Evolutionary conservation across 306 rosid genomes (phyloP).

Genomic region (Cicer chorassanicum): DNA sequence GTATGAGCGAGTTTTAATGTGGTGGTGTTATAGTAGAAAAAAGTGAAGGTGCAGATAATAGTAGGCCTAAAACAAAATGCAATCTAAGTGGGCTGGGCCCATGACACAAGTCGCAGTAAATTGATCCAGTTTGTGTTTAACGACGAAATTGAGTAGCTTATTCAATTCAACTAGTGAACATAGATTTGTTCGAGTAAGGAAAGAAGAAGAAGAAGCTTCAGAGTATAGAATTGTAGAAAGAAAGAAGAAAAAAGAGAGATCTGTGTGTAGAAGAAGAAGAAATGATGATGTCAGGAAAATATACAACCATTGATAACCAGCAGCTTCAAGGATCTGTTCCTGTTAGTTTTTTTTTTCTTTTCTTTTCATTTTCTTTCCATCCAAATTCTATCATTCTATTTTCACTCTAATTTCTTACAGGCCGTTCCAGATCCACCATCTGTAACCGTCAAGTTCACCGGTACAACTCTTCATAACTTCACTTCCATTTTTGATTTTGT

Average conservation of each 20-base stretch:
- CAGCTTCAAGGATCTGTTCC: constrained; percentile 89
- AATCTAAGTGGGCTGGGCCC: no score
- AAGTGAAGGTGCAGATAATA: no score
- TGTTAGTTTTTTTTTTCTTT: constrained; percentile 45
- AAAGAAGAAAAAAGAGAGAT: background rate
- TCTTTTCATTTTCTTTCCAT: background rate
- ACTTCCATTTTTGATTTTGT: background rate
- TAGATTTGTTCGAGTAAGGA: background rate
- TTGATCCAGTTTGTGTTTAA: no score
- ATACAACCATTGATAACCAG: constrained; percentile 72
- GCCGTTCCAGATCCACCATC: constrained; percentile 85
- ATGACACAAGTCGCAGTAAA: no score
- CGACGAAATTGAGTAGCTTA: no score
- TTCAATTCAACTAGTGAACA: no score
- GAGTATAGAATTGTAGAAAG: background rate
- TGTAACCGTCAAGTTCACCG: constrained; percentile 70
- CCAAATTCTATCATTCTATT: background rate
- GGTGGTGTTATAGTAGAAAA: no score
- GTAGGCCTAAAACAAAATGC: no score
- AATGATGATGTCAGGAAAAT: constrained; percentile 92
- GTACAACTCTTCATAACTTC: constrained; percentile 41
- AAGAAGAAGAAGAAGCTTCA: background rate
- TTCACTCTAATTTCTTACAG: constrained; percentile 53
- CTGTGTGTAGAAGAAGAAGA: constrained; percentile 6
- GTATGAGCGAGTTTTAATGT: no score